Conservation (phyloP, 129 eudicot genomes). For the Escallonia rubra region DNA sequence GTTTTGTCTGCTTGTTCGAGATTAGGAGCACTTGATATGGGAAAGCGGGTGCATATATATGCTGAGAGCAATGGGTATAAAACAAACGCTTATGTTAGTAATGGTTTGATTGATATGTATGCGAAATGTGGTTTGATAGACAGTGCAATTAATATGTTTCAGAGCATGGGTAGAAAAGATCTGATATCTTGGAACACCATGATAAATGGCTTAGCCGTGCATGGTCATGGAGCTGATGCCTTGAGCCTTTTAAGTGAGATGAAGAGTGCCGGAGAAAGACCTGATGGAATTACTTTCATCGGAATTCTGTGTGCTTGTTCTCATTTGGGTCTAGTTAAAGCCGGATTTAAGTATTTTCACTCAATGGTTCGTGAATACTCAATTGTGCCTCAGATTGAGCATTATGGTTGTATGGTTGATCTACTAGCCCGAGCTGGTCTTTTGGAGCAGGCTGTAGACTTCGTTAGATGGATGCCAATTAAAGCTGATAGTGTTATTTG, state of each 20-base stretch:
- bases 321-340: conserved; percentile 19
- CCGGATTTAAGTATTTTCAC: conserved; percentile 27
- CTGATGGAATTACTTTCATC: conserved; percentile 17
- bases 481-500: conserved; percentile 27
- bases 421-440: conserved; percentile 25
- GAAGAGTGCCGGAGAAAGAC: conserved; percentile 8
- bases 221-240: conserved; percentile 25
- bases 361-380: conserved; percentile 17
- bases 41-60: conserved; percentile 16
- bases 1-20: conserved; percentile 25
- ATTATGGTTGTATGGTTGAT: conserved; percentile 40
- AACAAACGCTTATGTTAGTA: conserved; percentile 22
- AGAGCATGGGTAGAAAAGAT: conserved; percentile 16
- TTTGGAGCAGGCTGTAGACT: conserved; percentile 19
- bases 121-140: conserved; percentile 25
- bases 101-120: conserved; percentile 26
- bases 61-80: conserved; percentile 1
- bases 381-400: conserved; percentile 34
- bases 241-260: conserved; percentile 13
- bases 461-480: conserved; percentile 20
- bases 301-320: conserved; percentile 28
- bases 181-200: conserved; percentile 22
- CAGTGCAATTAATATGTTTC: conserved; percentile 14
- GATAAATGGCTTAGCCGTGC: conserved; percentile 26
- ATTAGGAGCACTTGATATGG: conserved; percentile 26